Conservation (phyloP, 2,329 filamentous ascomycete species). For the Catunica adiposa region DNA sequence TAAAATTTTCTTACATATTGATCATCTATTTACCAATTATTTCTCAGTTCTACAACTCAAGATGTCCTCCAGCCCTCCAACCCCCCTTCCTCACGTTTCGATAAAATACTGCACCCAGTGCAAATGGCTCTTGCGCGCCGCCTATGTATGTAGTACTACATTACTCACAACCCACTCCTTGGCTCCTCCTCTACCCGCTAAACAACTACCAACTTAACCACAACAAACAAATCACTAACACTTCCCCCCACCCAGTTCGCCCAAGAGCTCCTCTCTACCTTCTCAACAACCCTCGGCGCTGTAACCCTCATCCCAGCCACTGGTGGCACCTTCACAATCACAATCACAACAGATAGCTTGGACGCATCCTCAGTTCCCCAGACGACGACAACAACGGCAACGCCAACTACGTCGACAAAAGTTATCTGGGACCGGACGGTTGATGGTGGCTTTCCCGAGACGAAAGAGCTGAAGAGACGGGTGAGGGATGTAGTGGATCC, state of each 20-base stretch:
- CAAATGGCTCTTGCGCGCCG: constrained; percentile 76
- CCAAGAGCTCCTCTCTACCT: constrained; percentile 90
- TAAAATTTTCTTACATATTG: background rate
- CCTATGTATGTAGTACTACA: constrained; percentile 46
- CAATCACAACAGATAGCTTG: constrained; percentile 32
- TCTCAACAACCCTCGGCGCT: constrained; percentile 68
- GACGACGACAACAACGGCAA: background rate
- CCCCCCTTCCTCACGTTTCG: constrained; percentile 47
- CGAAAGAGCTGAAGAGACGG: constrained; percentile 74
- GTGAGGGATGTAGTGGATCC: constrained; percentile 74
- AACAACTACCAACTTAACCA: no score
- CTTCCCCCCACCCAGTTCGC: constrained; percentile 45
- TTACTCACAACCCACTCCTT: constrained; percentile 2
- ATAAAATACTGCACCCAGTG: constrained; percentile 91
- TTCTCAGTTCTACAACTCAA: background rate
- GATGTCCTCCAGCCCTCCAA: background rate
- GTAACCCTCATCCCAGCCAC: constrained; percentile 73
- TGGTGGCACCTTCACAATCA: constrained; percentile 67
- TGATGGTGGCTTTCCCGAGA: constrained; percentile 85
- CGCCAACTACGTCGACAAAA: background rate
- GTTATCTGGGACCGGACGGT: constrained; percentile 71
- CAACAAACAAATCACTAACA: background rate
- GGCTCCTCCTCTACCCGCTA: no score
- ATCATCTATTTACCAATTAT: background rate
- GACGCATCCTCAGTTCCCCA: constrained; percentile 16